phyloP scores from a whole-genome alignment of 768 basidiomycete species.

The Phallus indusiatus region DNA sequence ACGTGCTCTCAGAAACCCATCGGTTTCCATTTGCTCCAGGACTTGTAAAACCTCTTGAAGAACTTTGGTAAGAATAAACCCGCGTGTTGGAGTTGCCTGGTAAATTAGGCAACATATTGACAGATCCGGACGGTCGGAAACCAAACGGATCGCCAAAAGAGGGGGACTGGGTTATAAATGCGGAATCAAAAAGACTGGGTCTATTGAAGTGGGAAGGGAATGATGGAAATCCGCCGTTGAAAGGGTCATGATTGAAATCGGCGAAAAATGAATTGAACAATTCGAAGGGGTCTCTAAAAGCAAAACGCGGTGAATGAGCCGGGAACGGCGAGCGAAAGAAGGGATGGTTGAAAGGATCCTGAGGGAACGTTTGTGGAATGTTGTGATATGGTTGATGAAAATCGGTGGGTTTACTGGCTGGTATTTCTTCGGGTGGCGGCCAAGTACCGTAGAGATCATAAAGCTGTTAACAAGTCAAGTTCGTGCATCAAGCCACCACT shows the following conservation, averaged over 20 bases:
- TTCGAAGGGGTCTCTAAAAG: constrained; percentile 66
- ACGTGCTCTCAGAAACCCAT: constrained; percentile 42
- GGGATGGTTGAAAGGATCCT: not conserved
- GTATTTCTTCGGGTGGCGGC: constrained; percentile 48
- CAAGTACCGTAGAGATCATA: constrained; percentile 69
- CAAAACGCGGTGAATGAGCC: not conserved
- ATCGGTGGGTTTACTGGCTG: constrained; percentile 7
- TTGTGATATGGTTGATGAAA: not conserved
- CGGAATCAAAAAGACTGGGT: not conserved
- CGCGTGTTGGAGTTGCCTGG: not conserved
- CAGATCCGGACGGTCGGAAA: constrained; percentile 1
- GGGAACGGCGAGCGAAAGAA: constrained; percentile 20
- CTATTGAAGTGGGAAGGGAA: not conserved
- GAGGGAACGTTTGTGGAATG: constrained; percentile 13
- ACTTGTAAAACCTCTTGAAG: not conserved
- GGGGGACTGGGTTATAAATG: constrained; percentile 10
- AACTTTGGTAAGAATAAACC: not conserved
- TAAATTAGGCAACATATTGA: constrained; percentile 4
- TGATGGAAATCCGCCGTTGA: not conserved
- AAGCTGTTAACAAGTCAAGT: constrained; percentile 24
- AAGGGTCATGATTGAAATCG: constrained; percentile 25
- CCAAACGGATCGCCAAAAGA: constrained; percentile 2
- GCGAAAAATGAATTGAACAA: constrained; percentile 68
- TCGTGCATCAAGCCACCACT: not conserved
- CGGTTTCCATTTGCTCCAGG: constrained; percentile 28